Percentiles rank a stretch among this genome's conserved stretches.
Conservation (phyloP, 2,329 filamentous ascomycete genomes). For the Dryadomyces quercus-mongolicae region DNA sequence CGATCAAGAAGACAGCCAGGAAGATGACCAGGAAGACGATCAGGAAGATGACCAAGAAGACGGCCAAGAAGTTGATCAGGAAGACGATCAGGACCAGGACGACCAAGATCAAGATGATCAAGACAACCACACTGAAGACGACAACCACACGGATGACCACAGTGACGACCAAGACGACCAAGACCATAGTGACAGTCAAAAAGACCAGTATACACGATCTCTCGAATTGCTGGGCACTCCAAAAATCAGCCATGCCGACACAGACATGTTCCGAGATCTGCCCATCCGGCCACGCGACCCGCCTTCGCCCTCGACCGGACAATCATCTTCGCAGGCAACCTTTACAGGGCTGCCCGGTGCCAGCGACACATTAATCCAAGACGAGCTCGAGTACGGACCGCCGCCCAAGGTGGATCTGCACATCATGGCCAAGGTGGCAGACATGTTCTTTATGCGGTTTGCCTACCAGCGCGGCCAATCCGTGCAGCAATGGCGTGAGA, state of each 20-base stretch:
- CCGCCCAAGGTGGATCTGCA: slow-evolving; percentile 12
- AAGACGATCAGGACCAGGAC: neutral
- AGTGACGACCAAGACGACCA: neutral
- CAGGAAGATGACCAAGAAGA: neutral
- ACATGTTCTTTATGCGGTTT: slow-evolving; percentile 11
- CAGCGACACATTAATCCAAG: slow-evolving; percentile 17
- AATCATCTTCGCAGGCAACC: neutral
- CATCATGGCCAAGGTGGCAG: slow-evolving; percentile 13
- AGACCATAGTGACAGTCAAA: neutral
- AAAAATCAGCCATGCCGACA: neutral
- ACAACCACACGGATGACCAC: neutral
- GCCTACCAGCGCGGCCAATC: slow-evolving; percentile 8
- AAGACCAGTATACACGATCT: slow-evolving; percentile 13
- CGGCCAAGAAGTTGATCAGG: neutral
- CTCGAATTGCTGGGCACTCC: slow-evolving; percentile 6
- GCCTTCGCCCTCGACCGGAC: neutral
- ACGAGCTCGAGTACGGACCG: slow-evolving; percentile 12
- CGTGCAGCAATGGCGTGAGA: slow-evolving; percentile 4
- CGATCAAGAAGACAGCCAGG: neutral
- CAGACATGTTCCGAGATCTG: slow-evolving; percentile 2
- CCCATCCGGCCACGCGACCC: neutral
- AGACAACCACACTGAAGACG: neutral
- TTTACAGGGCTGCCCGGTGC: slow-evolving; percentile 7
- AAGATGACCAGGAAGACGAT: neutral
- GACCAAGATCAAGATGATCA: neutral